Base-by-base conservation (phyloP, 495 filamentous ascomycete genomes). In the Physcia stellaris region DNA sequence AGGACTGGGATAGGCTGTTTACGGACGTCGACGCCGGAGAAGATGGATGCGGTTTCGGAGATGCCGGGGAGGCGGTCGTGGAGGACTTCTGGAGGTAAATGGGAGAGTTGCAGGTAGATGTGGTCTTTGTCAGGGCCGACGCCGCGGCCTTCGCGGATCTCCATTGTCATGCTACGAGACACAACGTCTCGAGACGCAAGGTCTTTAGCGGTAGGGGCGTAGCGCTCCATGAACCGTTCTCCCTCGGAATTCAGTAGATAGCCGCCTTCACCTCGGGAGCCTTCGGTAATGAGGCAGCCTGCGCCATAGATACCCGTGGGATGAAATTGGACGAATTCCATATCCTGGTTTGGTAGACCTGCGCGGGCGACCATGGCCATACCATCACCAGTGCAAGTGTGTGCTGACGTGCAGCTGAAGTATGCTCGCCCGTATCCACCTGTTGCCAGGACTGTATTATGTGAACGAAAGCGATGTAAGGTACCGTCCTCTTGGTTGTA, bases 311-410 rank as follows among this genome's bases (percentile, higher is more conserved):
- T 98, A 67, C 90, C 90, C 38, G 90, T 94, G 18, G 90, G 90
- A 63, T 98, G 90, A 77, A 98, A 98, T 68, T 98, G 90, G 48
- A 98, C 90, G 66, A 98, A 98, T 63, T 98, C 90, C 53, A 98
- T 72, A 73, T 98, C 90, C 67, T 98, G 90, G 70, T 94, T 93
- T 39, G 90, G 90, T 24, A 98, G 81, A 57, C 90, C 90, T 40
- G 90, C 90, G 62, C 90, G 85, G 47, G 90, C 80, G 56, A 94
- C 90, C 90, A 95, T 94, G 45, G 87, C 90, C 82, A 88, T 94
- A 61, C 88, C 88, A 55, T 96, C 88, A 71, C 88, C 88, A 43
- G 88, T 96, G 64, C 87, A 94, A 48, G 88, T 96, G 66, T 96
- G 88, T 37, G 88, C 88, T 33, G 86, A 94, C 22, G 88, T 96